These are phyloP conservation scores for Phytophthora melonis DNA, from an alignment of 352 stramenopile species.

Conservation along the genomic window DNA sequence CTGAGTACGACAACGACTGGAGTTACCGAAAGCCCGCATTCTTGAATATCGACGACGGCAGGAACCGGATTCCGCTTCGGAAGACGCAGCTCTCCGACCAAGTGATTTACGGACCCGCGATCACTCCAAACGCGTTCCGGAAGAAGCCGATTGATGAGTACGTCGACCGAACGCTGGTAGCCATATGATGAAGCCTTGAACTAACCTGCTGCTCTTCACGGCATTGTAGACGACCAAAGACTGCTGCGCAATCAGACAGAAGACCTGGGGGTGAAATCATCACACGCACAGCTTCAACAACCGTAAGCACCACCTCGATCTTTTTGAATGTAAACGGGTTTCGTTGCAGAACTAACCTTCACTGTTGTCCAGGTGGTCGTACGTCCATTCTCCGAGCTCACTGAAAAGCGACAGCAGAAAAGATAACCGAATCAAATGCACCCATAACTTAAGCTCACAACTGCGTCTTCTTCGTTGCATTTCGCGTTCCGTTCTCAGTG, in stretches of 20 bases:
- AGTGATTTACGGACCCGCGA: conserved; percentile 71
- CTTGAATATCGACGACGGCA: conserved; percentile 63
- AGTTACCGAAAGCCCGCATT: conserved; percentile 30
- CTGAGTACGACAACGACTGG: conserved; percentile 29
- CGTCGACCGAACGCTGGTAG: background rate
- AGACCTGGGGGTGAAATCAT: conserved; percentile 55
- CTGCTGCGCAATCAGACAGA: conserved; percentile 35
- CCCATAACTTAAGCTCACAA: background rate
- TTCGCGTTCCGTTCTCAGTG: background rate
- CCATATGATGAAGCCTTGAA: background rate
- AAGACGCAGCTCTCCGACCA: conserved; percentile 60
- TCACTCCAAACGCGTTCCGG: conserved; percentile 56
- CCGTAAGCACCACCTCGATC: conserved; percentile 31
- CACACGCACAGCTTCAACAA: conserved; percentile 51
- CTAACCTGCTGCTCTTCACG: conserved; percentile 7
- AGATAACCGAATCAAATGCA: conserved; percentile 2
- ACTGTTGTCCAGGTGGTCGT: conserved; percentile 53
- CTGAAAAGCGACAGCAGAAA: conserved; percentile 28
- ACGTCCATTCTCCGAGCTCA: conserved; percentile 59
- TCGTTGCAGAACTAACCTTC: conserved; percentile 2
- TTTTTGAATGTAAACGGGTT: too few relatives aligned
- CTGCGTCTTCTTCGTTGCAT: background rate
- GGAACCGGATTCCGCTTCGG: conserved; percentile 70
- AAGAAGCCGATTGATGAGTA: conserved; percentile 41
- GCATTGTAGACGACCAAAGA: conserved; percentile 42